Base-by-base conservation (phyloP, 2,329 filamentous ascomycete species). In the Arthrobotrys iridis region DNA sequence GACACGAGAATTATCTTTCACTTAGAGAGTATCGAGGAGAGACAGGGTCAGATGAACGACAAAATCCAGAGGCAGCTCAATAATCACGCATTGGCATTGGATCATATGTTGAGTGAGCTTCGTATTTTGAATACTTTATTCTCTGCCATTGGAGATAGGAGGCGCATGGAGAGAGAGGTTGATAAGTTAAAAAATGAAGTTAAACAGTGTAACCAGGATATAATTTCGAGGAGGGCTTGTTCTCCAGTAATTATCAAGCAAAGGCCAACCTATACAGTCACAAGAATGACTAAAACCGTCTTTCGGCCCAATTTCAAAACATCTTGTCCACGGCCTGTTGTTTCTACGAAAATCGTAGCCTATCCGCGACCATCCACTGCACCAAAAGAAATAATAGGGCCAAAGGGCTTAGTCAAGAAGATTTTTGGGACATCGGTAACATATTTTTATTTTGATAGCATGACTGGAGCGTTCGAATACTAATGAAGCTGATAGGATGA, bases 1-100 rank as follows among this genome's bases (percentile, higher is more conserved):
- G 72, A 76, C 20, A 20, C 72, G 2, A 76, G 60, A n/a, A 71
- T 76, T 10, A 20, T 76, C 5, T 71, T 60, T 22, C 65, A 76
- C 43, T 22, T 76, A 22, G 58, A 66, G 22, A 66, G 26, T 20
- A 76, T 76, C 13, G 59, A 62, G 33, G 50, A 76, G 30, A 46
- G 30, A 8, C 72, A 76, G 28, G 33, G 26, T 6, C 37, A 33
- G 8, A 22, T 60, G n/a, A 41, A 57, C 18, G 43, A 48, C 18
- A 60, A 66, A 24, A 48, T 70, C 2, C 72, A 76, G 43, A 66
- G 64, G 24, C 72, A 71, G 18, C 37, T 76, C 24, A 62, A 76
- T n/a, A 57, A 67, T 33, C 35, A 41, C 4, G 62, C 55, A 5
- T 15, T 67, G 28, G 40, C 68, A 3, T 15, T 75, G 6, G 63